Evolutionary conservation across 1,284 basidiomycete genomes (phyloP).

Genomic region (Leccinum subrobustum): DNA sequence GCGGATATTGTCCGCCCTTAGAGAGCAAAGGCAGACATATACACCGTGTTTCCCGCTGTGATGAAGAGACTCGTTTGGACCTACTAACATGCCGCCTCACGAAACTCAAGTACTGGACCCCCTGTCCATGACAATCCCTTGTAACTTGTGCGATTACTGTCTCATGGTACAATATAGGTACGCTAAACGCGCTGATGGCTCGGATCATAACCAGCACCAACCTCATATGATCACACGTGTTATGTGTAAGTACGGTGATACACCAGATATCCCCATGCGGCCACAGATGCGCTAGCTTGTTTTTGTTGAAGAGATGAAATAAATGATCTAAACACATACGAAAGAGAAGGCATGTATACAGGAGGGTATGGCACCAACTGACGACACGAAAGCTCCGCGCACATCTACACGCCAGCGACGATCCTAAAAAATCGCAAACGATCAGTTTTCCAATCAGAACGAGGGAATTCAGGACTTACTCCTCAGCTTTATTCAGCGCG

Average conservation of each 20-base stretch:
- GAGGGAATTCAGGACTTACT: constrained; percentile 49
- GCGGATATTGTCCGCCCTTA: background rate
- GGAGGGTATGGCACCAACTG: constrained; percentile 33
- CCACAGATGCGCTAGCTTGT: background rate
- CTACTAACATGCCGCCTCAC: background rate
- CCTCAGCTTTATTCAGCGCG: constrained; percentile 90
- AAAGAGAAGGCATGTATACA: constrained; percentile 20
- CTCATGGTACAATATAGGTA: background rate
- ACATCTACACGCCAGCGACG: constrained; percentile 34
- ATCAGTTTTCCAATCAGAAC: constrained; percentile 10
- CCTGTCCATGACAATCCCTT: background rate
- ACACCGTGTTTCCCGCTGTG: background rate
- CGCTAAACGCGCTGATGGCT: background rate
- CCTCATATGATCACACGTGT: background rate
- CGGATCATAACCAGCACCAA: background rate
- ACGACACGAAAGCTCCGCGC: constrained; percentile 8
- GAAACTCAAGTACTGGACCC: background rate
- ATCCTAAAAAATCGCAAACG: constrained; percentile 20
- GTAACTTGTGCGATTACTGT: background rate
- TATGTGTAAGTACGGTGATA: background rate
- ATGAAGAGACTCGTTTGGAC: background rate
- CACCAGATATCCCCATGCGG: background rate
- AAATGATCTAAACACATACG: constrained; percentile 18
- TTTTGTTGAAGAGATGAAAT: constrained; percentile 9
- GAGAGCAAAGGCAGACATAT: background rate